Evolutionary conservation across 2,329 filamentous ascomycete genomes (phyloP).

Genomic region (Clarireedia homoeocarpa): DNA sequence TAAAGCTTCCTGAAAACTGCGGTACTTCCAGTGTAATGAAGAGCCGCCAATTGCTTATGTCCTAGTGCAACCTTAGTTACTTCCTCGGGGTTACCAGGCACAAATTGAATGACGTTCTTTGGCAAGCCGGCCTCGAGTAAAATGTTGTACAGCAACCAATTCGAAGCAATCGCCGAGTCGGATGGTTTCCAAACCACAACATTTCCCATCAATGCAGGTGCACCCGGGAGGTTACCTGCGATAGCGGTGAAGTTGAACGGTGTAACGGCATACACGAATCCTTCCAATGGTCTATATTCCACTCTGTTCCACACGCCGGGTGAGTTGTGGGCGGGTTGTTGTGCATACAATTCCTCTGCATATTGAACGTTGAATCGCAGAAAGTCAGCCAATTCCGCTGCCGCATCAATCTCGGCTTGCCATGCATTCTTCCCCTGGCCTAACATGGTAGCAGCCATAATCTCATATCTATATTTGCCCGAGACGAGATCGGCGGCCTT

Average conservation of each 20-base stretch:
- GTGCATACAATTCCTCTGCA: conserved; percentile 80
- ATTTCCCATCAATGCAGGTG: conserved; percentile 84
- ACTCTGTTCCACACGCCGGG: conserved; percentile 85
- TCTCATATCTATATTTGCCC: conserved; percentile 88
- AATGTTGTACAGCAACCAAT: conserved; percentile 85
- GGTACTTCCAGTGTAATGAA: conserved; percentile 93
- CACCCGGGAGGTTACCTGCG: conserved; percentile 74
- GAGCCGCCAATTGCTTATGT: conserved; percentile 76
- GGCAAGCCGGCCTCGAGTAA: conserved; percentile 85
- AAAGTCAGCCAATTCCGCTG: conserved; percentile 88
- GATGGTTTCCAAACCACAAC: conserved; percentile 95
- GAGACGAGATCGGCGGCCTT: conserved; percentile 89
- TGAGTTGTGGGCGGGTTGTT: conserved; percentile 79
- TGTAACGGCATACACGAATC: conserved; percentile 88
- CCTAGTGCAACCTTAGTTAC: conserved; percentile 70
- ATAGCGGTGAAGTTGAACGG: conserved; percentile 98
- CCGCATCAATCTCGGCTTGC: conserved; percentile 95
- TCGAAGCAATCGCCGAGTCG: conserved; percentile 75
- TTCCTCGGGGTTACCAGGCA: conserved; percentile 79
- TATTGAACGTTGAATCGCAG: conserved; percentile 91
- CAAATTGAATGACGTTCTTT: conserved; percentile 82
- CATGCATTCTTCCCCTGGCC: conserved; percentile 97
- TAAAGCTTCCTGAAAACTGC: conserved; percentile 84
- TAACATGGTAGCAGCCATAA: conserved; percentile 93
- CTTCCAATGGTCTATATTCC: conserved; percentile 84